phyloP scores from a whole-genome alignment of 306 rosid genomes.

The Trichosanthes truncata region DNA sequence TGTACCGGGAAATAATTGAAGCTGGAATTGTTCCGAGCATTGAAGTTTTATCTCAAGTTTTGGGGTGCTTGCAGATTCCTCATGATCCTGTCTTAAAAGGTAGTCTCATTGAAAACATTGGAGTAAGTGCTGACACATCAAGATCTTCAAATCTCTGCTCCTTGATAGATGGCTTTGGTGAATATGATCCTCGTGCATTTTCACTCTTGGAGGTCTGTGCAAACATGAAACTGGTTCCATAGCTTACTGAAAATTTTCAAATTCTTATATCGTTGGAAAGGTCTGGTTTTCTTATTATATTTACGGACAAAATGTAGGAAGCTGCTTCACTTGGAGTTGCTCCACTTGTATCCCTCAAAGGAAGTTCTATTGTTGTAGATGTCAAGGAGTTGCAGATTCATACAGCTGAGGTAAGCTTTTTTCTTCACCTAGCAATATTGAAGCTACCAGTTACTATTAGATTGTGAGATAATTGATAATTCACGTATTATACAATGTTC shows the following conservation, averaged over 20 bases:
- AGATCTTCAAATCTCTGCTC: conserved; percentile 56
- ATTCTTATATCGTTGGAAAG: conserved; percentile 15
- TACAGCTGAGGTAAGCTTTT: conserved; percentile 71
- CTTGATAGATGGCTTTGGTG: conserved; percentile 83
- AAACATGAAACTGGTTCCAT: conserved; percentile 13
- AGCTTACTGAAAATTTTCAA: neutral
- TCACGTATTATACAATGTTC: neutral
- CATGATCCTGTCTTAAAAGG: conserved; percentile 39
- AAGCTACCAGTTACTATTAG: neutral
- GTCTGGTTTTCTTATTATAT: conserved; percentile 17
- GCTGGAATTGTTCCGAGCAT: conserved; percentile 59
- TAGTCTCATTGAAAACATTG: conserved; percentile 63
- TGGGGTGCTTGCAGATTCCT: conserved; percentile 92
- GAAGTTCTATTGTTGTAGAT: conserved; percentile 60
- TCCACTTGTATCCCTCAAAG: conserved; percentile 66
- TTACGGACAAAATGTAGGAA: conserved; percentile 37
- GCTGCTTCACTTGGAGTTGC: conserved; percentile 85
- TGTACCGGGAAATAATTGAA: conserved; percentile 62
- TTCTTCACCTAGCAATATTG: neutral
- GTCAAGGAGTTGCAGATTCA: conserved; percentile 47
- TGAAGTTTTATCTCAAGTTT: conserved; percentile 63
- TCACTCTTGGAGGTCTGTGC: conserved; percentile 80
- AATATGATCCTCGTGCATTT: conserved; percentile 84
- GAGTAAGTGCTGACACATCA: conserved; percentile 42
- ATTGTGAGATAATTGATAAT: neutral